Evolutionary conservation across 441 rosid genomes (phyloP).

Genomic region (Macaranga tanarius): DNA sequence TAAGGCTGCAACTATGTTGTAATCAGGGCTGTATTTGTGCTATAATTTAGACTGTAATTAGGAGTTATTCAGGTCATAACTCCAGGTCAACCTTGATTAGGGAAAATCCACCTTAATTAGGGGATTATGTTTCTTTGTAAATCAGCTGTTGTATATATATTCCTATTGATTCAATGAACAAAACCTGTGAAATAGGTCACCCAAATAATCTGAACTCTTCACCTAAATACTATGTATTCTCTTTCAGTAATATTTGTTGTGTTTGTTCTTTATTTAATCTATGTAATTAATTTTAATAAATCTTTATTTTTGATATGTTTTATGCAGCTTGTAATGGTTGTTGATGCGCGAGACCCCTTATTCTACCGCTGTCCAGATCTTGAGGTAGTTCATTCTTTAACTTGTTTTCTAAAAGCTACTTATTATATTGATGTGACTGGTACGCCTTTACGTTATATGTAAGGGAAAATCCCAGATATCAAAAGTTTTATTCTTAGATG

Average conservation of each 20-base stretch:
- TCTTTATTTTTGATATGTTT: background rate
- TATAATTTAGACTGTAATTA: too few relatives aligned
- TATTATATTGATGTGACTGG: background rate
- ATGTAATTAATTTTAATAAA: background rate
- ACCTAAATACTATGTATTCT: background rate
- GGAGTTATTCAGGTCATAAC: too few relatives aligned
- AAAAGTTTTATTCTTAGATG: background rate
- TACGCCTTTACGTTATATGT: background rate
- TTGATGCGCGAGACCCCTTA: slow-evolving; percentile 89
- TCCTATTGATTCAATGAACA: too few relatives aligned
- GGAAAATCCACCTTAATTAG: too few relatives aligned
- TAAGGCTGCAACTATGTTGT: too few relatives aligned
- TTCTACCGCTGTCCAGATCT: slow-evolving; percentile 94
- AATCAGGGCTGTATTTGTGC: too few relatives aligned
- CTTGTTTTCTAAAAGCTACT: slow-evolving; percentile 17
- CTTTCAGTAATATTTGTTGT: background rate
- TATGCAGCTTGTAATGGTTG: slow-evolving; percentile 90
- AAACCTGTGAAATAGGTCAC: too few relatives aligned
- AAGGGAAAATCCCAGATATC: background rate
- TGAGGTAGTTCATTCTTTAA: slow-evolving; percentile 57
- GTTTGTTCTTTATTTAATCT: background rate
- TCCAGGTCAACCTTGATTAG: too few relatives aligned
- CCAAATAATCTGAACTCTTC: background rate
- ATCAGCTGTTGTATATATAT: too few relatives aligned
- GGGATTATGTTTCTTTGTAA: too few relatives aligned